phyloP scores from a whole-genome alignment of 2,329 filamentous ascomycete species.

The Penicillium sp. region DNA sequence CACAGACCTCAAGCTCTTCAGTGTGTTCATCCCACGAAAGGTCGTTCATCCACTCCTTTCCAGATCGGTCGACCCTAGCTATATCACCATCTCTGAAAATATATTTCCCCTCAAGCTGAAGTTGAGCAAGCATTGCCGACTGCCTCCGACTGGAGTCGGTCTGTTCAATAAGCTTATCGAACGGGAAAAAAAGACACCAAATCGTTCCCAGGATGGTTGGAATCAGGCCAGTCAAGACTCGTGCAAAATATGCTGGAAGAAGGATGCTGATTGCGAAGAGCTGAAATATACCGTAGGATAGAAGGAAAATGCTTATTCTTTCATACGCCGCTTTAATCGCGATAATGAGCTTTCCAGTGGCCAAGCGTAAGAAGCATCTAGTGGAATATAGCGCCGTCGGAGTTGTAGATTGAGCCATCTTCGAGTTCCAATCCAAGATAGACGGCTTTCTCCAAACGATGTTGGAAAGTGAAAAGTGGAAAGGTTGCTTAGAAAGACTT shows the following conservation, averaged over 20 bases:
- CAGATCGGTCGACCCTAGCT: neutral
- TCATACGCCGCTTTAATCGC: neutral
- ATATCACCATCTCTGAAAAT: conserved; percentile 6
- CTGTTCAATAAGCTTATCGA: conserved; percentile 1
- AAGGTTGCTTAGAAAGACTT: neutral
- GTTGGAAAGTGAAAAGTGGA: neutral
- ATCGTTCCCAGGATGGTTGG: conserved; percentile 1
- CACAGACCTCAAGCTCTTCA: conserved; percentile 3
- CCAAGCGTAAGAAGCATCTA: neutral
- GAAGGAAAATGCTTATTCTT: neutral
- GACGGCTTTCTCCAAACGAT: neutral
- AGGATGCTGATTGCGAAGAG: neutral
- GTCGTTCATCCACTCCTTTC: conserved; percentile 4
- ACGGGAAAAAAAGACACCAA: conserved; percentile 2
- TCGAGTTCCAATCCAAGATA: neutral
- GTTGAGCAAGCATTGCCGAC: conserved; percentile 3
- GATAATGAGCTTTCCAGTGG: too few species aligned
- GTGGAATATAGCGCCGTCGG: neutral
- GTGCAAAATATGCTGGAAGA: neutral
- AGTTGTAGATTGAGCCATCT: neutral
- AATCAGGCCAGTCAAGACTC: neutral
- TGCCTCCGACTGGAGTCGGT: neutral
- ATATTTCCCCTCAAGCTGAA: conserved; percentile 10
- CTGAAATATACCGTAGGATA: conserved; percentile 3
- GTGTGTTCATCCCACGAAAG: neutral